phyloP scores from a whole-genome alignment of 2,329 filamentous ascomycete species.

The Pseudogymnoascus sp. region DNA sequence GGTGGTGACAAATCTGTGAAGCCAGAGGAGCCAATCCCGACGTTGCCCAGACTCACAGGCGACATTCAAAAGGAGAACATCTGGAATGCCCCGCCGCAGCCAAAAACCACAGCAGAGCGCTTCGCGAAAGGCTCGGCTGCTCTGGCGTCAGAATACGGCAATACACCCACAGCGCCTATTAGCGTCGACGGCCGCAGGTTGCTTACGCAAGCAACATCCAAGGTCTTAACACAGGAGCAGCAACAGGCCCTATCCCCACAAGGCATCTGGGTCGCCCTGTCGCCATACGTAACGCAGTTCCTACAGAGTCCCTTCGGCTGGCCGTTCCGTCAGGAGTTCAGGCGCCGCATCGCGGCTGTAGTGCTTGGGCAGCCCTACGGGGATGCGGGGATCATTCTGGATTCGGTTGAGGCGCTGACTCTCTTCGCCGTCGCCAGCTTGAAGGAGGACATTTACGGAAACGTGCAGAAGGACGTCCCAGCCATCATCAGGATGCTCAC shows the following conservation, averaged over 20 bases:
- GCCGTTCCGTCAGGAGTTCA: constrained; percentile 63
- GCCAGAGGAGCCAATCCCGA: constrained; percentile 11
- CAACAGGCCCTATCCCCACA: constrained; percentile 43
- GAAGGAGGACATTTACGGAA: constrained; percentile 72
- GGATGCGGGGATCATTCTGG: constrained; percentile 57
- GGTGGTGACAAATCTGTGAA: constrained; percentile 21
- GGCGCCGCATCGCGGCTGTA: constrained; percentile 53
- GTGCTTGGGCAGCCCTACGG: constrained; percentile 69
- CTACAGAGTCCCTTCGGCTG: constrained; percentile 48
- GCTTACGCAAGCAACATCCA: constrained; percentile 28
- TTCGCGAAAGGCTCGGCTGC: constrained; percentile 18
- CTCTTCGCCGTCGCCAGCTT: constrained; percentile 65
- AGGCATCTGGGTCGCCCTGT: constrained; percentile 36
- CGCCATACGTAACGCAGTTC: constrained; percentile 19
- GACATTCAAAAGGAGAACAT: constrained; percentile 20
- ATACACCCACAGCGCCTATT: constrained; percentile 17
- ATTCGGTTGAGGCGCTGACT: constrained; percentile 62
- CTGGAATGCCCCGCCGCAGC: constrained; percentile 17
- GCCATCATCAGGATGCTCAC: constrained; percentile 67
- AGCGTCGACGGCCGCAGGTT: constrained; percentile 35
- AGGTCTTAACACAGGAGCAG: constrained; percentile 37
- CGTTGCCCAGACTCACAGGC: constrained; percentile 21
- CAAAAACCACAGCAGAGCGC: constrained; percentile 13
- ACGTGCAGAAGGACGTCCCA: constrained; percentile 75
- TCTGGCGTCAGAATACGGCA: constrained; percentile 17